These are phyloP conservation scores for Colletotrichum sp. DNA, from an alignment of 2,329 filamentous ascomycete species.

Conservation along the genomic window DNA sequence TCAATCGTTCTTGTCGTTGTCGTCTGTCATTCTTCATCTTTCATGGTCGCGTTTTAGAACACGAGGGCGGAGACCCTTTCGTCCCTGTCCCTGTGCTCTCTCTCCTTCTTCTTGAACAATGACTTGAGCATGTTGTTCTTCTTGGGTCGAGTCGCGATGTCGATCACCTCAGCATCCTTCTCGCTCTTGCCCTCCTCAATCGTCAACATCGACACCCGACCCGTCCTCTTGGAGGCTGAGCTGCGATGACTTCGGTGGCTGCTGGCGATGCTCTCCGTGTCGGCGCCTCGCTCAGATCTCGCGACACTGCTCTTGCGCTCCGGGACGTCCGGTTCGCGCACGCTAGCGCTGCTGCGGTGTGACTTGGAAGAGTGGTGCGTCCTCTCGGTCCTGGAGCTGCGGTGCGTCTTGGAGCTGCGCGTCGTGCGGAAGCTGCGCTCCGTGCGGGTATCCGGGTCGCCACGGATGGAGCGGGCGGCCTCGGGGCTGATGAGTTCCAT, in stretches of 20 bases:
- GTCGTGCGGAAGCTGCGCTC: slow-evolving; percentile 37
- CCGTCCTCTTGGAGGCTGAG: slow-evolving; percentile 34
- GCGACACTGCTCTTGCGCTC: slow-evolving; percentile 26
- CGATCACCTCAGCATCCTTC: slow-evolving; percentile 34
- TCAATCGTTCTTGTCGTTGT: background rate
- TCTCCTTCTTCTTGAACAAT: slow-evolving; percentile 60
- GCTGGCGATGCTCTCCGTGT: slow-evolving; percentile 41
- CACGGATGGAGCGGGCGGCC: slow-evolving; percentile 53
- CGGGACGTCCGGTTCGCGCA: slow-evolving; percentile 24
- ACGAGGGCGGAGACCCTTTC: slow-evolving; percentile 20
- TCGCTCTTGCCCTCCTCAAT: slow-evolving; percentile 43
- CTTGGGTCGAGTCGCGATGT: slow-evolving; percentile 51
- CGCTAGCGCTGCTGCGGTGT: slow-evolving; percentile 26
- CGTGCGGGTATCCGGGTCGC: slow-evolving; percentile 45
- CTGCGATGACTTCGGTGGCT: slow-evolving; percentile 38
- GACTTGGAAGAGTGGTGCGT: slow-evolving; percentile 32
- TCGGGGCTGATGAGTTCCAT: slow-evolving; percentile 63
- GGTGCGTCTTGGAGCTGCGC: slow-evolving; percentile 26
- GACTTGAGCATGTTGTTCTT: slow-evolving; percentile 63
- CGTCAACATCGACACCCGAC: slow-evolving; percentile 33
- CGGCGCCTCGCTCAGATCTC: slow-evolving; percentile 21
- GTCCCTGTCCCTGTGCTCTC: slow-evolving; percentile 40
- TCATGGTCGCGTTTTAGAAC: slow-evolving; percentile 9
- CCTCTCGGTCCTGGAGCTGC: slow-evolving; percentile 30
- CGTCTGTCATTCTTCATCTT: background rate